Evolutionary conservation across 2,329 filamentous ascomycete genomes (phyloP).

Genomic region (Cladosporium sp.): DNA sequence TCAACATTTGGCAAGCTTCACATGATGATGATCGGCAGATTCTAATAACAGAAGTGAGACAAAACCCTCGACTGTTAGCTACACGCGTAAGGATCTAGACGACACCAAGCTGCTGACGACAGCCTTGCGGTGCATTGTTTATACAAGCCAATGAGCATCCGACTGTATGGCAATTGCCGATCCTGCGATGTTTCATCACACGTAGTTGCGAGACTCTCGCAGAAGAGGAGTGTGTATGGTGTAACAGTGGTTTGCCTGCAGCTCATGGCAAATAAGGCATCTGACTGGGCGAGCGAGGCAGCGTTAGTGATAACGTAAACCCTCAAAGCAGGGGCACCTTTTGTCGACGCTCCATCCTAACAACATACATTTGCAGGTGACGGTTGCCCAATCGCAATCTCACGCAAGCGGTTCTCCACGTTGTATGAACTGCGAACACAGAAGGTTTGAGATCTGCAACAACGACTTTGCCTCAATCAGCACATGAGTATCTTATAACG

Average conservation of each 20-base stretch:
- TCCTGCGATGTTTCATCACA: neutral
- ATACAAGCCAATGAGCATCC: neutral
- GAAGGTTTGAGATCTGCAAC: slow-evolving; percentile 7
- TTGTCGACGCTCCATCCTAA: neutral
- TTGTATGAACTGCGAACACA: neutral
- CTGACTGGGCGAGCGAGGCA: neutral
- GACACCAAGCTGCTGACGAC: neutral
- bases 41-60: slow-evolving; percentile 8
- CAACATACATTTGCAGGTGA: neutral
- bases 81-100: neutral
- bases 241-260: neutral
- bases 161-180: neutral
- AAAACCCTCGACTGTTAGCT: neutral
- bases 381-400: neutral
- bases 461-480: neutral
- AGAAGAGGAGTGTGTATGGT: neutral
- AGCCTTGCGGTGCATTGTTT: neutral
- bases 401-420: slow-evolving; percentile 5
- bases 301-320: no score
- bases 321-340: neutral
- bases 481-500: slow-evolving; percentile 8
- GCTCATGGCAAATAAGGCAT: neutral
- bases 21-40: slow-evolving; percentile 14
- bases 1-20: neutral
- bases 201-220: neutral